Conservation (phyloP, 129 eudicot genomes). For the Centella asiatica region DNA sequence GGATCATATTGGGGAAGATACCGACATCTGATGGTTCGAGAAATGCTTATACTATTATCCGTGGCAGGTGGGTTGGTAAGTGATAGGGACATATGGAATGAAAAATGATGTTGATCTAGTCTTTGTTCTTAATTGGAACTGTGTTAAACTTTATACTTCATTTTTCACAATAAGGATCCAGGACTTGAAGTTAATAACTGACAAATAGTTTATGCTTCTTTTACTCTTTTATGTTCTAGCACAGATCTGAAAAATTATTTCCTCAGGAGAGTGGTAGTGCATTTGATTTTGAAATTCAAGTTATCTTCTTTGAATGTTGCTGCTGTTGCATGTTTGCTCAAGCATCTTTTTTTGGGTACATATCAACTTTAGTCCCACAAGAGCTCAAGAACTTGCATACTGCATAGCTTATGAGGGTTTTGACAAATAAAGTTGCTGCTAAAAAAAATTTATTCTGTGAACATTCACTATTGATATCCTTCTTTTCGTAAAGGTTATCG, state of each 20-base stretch:
- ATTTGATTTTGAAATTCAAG: no score
- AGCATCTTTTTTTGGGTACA: background rate
- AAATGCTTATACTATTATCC: conserved; percentile 77
- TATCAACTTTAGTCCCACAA: background rate
- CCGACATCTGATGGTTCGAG: conserved; percentile 81
- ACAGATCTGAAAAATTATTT: no score
- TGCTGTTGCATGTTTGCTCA: no score
- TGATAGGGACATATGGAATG: conserved; percentile 26
- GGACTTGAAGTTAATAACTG: background rate
- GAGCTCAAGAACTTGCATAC: background rate
- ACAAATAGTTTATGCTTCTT: background rate
- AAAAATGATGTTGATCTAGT: conserved; percentile 11
- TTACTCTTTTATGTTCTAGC: background rate
- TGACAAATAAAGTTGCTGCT: background rate
- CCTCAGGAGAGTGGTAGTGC: no score
- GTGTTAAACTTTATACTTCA: background rate
- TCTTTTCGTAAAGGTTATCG: no score
- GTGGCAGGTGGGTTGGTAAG: conserved; percentile 99
- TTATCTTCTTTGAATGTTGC: no score
- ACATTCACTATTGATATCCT: no score
- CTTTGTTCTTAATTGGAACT: background rate
- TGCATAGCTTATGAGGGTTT: background rate
- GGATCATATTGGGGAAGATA: conserved; percentile 95
- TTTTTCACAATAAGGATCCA: background rate
- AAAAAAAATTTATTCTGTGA: background rate